Percentiles rank a stretch among this genome's conserved stretches.
These are phyloP conservation scores for Simmondsia chinensis DNA, from an alignment of 148 eudicot genomes.

Conservation along the genomic window DNA sequence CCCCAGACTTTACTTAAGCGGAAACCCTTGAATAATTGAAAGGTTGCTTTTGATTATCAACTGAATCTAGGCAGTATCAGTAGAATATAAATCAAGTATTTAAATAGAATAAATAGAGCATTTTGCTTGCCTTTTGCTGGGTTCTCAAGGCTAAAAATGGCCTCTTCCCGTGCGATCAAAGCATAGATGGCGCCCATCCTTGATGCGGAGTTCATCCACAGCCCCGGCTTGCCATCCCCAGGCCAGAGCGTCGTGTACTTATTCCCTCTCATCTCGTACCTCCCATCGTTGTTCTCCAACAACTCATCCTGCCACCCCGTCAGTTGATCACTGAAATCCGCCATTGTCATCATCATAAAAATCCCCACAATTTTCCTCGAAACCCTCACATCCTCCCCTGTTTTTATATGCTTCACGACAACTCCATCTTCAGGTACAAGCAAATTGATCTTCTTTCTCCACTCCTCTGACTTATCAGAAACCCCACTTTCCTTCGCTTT, in stretches of 20 bases:
- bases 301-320: conserved; percentile 66
- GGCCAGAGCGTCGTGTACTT: conserved; percentile 56
- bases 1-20: too few species aligned
- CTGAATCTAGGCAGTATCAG: too few species aligned
- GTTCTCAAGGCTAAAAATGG: conserved; percentile 28
- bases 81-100: too few species aligned
- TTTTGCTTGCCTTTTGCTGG: background rate
- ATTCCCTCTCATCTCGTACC: conserved; percentile 54
- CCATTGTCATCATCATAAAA: conserved; percentile 83
- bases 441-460: conserved; percentile 64
- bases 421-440: conserved; percentile 60
- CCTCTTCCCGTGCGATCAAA: conserved; percentile 65
- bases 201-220: conserved; percentile 73
- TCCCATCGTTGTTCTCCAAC: conserved; percentile 57
- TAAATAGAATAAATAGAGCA: too few species aligned
- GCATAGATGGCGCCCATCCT: conserved; percentile 76
- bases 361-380: conserved; percentile 58
- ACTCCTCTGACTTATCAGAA: conserved; percentile 23
- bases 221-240: conserved; percentile 88
- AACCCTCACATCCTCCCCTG: conserved; percentile 62
- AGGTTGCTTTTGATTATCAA: too few species aligned
- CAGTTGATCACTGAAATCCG: conserved; percentile 88
- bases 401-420: conserved; percentile 61
- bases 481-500: conserved; percentile 18
- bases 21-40: too few species aligned